Evolutionary conservation across 1,139 yeast genomes (phyloP).

Genomic region (Hyphopichia buzzinii): DNA sequence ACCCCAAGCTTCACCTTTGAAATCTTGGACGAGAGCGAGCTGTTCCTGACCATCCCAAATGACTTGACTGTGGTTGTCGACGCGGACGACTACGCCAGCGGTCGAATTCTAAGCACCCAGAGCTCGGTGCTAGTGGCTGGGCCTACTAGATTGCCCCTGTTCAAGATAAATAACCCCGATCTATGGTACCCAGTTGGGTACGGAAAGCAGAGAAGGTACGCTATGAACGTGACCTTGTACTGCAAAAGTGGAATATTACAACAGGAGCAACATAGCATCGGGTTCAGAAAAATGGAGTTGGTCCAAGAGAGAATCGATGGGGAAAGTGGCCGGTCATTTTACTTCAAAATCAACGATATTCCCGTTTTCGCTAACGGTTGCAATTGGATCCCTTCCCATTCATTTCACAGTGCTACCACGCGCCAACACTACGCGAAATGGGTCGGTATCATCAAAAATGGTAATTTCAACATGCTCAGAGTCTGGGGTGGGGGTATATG

Average conservation of each 20-base stretch:
- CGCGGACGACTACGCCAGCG: not conserved
- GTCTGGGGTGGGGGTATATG: conserved; percentile 53
- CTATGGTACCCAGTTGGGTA: conserved; percentile 44
- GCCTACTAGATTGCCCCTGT: not conserved
- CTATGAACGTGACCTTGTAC: conserved; percentile 14
- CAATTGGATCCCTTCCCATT: conserved; percentile 51
- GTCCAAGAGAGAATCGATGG: conserved; percentile 31
- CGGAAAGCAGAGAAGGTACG: conserved; percentile 36
- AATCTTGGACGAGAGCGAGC: conserved; percentile 2
- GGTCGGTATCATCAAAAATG: conserved; percentile 30
- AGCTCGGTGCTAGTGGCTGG: not conserved
- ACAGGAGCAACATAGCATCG: conserved; percentile 18
- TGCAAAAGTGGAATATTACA: conserved; percentile 7
- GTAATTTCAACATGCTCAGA: conserved; percentile 45
- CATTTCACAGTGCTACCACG: conserved; percentile 29
- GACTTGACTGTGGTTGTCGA: not conserved
- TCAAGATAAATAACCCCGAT: conserved; percentile 17
- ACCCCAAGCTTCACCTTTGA: conserved; percentile 11
- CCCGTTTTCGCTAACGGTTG: conserved; percentile 41
- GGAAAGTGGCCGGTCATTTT: conserved; percentile 36
- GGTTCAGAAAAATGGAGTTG: conserved; percentile 37
- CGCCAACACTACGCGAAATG: conserved; percentile 31
- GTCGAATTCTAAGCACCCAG: not conserved
- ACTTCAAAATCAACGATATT: conserved; percentile 36
- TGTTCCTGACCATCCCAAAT: not conserved